Percentiles rank a stretch among this genome's conserved stretches.
phyloP scores from a whole-genome alignment of 1,284 basidiomycete genomes.

The Moesziomyces sp. region DNA sequence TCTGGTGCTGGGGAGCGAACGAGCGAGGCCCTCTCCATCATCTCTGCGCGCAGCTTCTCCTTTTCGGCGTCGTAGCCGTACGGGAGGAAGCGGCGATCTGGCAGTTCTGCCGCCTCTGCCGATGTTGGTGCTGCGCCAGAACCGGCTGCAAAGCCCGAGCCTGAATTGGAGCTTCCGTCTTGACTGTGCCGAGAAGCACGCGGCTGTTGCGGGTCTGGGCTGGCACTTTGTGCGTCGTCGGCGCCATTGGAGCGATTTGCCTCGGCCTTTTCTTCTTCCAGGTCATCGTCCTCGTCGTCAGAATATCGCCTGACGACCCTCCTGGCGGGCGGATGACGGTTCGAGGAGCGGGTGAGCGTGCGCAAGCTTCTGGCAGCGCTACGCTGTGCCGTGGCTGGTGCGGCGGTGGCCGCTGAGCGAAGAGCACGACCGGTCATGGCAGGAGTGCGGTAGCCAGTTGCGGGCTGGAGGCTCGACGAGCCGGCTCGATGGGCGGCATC shows the following conservation, averaged over 20 bases:
- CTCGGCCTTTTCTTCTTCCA: slow-evolving; percentile 26
- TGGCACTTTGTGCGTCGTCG: slow-evolving; percentile 22
- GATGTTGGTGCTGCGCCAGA: slow-evolving; percentile 16
- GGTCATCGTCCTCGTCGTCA: slow-evolving; percentile 59
- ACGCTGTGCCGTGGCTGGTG: slow-evolving; percentile 30
- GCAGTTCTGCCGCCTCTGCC: slow-evolving; percentile 18
- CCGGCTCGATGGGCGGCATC: slow-evolving; percentile 13
- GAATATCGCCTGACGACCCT: slow-evolving; percentile 54
- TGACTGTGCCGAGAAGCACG: slow-evolving; percentile 11
- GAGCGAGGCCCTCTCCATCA: slow-evolving; percentile 47
- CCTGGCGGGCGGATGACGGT: slow-evolving; percentile 51
- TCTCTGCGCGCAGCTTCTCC: slow-evolving; percentile 37
- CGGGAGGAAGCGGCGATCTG: slow-evolving; percentile 27
- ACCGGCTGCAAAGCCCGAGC: slow-evolving; percentile 27
- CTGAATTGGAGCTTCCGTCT: slow-evolving; percentile 35
- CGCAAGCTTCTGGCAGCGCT: slow-evolving; percentile 46
- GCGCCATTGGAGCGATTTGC: slow-evolving; percentile 12
- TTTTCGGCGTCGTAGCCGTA: slow-evolving; percentile 48
- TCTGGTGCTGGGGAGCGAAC: slow-evolving; percentile 42
- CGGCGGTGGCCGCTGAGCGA: slow-evolving; percentile 24
- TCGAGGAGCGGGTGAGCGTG: slow-evolving; percentile 43
- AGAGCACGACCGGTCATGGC: slow-evolving; percentile 44
- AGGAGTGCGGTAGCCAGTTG: slow-evolving; percentile 44
- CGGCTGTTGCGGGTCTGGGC: slow-evolving; percentile 16
- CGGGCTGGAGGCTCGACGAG: slow-evolving; percentile 16